Evolutionary conservation across 2,329 filamentous ascomycete species (phyloP), one percentile per base, ranked within the genome.

Genomic region (Xylariaceae sp.): DNA sequence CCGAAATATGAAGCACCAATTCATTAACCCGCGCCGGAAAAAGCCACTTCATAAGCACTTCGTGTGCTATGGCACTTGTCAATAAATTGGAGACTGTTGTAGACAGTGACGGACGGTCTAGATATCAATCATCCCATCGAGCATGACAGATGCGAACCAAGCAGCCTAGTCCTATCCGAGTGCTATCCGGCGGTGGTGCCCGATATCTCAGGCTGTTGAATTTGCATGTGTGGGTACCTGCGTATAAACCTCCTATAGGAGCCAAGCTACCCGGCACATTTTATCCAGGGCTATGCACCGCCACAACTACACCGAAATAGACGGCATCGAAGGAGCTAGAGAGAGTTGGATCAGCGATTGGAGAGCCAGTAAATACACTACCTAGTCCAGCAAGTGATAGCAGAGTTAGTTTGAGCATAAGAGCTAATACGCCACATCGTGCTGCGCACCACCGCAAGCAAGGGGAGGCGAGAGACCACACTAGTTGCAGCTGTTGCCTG

Each of bases 401-500:
- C 16, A 53, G 43, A 23, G 26, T 28, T 40, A 29, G 24, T 26
- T 33, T 16, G 48, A 40, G 14, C 6, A 28, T 31, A 14, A 23
- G 33, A 39, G 17, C 6, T 34, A 21, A n/a, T 26, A 8, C n/a
- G 46, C n/a, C 26, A 37, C 45, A 11, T 28, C n/a, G 7, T 21
- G 1, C 37, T 37, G 16, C 52, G 28, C 23, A 50, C 37, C 16
- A 17, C 23, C 12, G 24, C 6, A 21, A 56, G 23, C 19, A 39
- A 28, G 16, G 26, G 6, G 29, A 17, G 24, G 5, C 3, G 7
- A 11, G 23, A 28, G 16, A n/a, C 29, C 17, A 21, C 40, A 34
- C 21, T 21, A 34, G 17, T 34, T n/a, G 31, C 19, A 39, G 29
- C 44, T 48, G 50, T 37, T 53, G 45, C 52, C 56, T 46, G 34